phyloP scores from a whole-genome alignment of 441 rosid species.

The Sinapis alba region DNA sequence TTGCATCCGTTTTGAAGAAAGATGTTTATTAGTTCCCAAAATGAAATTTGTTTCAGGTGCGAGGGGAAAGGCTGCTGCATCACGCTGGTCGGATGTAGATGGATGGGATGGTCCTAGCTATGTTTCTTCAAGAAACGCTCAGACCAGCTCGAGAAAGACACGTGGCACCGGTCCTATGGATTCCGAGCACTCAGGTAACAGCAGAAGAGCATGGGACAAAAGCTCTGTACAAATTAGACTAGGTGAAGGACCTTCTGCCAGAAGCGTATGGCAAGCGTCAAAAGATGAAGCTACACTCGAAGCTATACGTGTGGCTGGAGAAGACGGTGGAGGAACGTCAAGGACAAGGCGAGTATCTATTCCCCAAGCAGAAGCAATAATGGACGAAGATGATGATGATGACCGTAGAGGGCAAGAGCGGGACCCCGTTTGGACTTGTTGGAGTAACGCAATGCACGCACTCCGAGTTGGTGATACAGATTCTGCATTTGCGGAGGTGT shows the following conservation, averaged over 20 bases:
- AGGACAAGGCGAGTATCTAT: slow-evolving; percentile 55
- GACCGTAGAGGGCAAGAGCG: slow-evolving; percentile 58
- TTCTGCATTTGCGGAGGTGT: slow-evolving; percentile 81
- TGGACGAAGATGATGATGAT: slow-evolving; percentile 54
- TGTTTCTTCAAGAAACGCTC: slow-evolving; percentile 71
- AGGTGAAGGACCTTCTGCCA: slow-evolving; percentile 97
- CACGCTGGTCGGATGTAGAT: slow-evolving; percentile 78
- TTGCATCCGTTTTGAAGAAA: slow-evolving; percentile 49
- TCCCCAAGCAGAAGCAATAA: slow-evolving; percentile 76
- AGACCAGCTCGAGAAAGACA: slow-evolving; percentile 57
- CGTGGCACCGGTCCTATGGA: slow-evolving; percentile 55
- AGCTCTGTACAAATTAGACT: slow-evolving; percentile 70
- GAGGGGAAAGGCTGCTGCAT: slow-evolving; percentile 59
- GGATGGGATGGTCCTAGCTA: slow-evolving; percentile 70
- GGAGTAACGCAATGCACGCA: slow-evolving; percentile 96
- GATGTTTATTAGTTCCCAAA: slow-evolving; percentile 47
- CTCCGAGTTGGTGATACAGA: slow-evolving; percentile 84
- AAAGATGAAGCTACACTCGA: slow-evolving; percentile 98
- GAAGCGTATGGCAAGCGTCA: slow-evolving; percentile 99
- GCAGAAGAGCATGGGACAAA: slow-evolving; percentile 93
- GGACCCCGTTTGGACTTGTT: slow-evolving; percentile 75
- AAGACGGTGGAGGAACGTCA: slow-evolving; percentile 58
- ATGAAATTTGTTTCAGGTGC: slow-evolving; percentile 48
- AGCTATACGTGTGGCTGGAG: slow-evolving; percentile 97
- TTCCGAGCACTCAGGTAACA: slow-evolving; percentile 60